These are phyloP conservation scores for Chlorella sp. DNA, from an alignment of 139 green algal species.

Conservation along the genomic window DNA sequence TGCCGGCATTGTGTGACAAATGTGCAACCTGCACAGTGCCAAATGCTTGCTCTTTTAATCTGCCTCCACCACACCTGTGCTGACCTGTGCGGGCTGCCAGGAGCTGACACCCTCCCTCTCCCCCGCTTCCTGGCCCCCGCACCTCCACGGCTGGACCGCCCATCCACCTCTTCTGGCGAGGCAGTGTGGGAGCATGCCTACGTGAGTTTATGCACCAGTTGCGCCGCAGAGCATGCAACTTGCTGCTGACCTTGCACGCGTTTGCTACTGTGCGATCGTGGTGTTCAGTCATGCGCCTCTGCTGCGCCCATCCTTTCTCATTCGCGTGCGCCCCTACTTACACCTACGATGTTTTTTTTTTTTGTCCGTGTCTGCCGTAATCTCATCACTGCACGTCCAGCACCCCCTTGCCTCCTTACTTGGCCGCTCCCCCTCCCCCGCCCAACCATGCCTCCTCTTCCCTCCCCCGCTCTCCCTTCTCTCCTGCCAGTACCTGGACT, in stretches of 20 bases:
- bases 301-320: not conserved
- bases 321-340: not conserved
- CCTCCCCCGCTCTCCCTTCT: not conserved
- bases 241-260: not conserved
- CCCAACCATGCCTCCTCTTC: too few species aligned
- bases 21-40: too few species aligned
- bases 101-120: not conserved
- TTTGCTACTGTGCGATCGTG: too few species aligned
- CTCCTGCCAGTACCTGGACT: slow-evolving; percentile 65
- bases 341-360: too few species aligned
- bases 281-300: not conserved
- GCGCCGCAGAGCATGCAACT: slow-evolving; percentile 9
- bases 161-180: not conserved
- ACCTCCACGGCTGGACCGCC: not conserved
- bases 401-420: too few species aligned
- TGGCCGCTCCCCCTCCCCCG: not conserved
- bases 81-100: too few species aligned
- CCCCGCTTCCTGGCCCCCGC: not conserved
- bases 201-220: not conserved
- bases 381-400: not conserved
- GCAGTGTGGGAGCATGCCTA: slow-evolving; percentile 33
- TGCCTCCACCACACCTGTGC: too few species aligned
- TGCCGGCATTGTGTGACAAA: too few species aligned
- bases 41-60: too few species aligned
- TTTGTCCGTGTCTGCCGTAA: too few species aligned